These are phyloP conservation scores for Camelina hispida DNA, from an alignment of 345 rosid genomes.

Conservation along the genomic window DNA sequence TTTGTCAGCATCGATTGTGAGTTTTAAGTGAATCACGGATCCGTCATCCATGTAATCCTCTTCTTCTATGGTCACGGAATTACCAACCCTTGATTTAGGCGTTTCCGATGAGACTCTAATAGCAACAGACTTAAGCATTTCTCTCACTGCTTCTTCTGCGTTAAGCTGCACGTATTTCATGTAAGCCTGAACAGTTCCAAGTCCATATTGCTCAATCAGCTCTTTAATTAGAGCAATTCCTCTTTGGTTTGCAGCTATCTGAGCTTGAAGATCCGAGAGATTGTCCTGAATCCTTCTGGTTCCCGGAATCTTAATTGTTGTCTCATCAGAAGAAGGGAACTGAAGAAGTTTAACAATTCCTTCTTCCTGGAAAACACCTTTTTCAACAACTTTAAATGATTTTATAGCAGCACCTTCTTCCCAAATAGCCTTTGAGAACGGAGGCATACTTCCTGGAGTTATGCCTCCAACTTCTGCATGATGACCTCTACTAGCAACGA, in stretches of 20 bases:
- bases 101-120: conserved; percentile 53
- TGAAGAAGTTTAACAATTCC: conserved; percentile 78
- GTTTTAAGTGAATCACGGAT: conserved; percentile 73
- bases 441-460: conserved; percentile 99
- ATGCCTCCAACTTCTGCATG: conserved; percentile 99
- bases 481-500: conserved; percentile 98
- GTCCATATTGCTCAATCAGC: conserved; percentile 82
- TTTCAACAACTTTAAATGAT: conserved; percentile 91
- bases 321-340: conserved; percentile 63
- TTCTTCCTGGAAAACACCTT: conserved; percentile 86
- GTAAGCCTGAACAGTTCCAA: conserved; percentile 89
- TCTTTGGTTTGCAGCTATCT: conserved; percentile 96
- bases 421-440: conserved; percentile 92
- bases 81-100: conserved; percentile 36
- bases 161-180: conserved; percentile 89
- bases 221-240: conserved; percentile 89
- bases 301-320: conserved; percentile 67
- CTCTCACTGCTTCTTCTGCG: conserved; percentile 94
- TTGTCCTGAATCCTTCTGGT: conserved; percentile 89
- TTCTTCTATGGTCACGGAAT: conserved; percentile 64
- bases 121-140: conserved; percentile 93
- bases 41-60: conserved; percentile 99
- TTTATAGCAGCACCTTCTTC: conserved; percentile 98
- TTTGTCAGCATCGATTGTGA: conserved; percentile 65
- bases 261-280: conserved; percentile 92